Percentiles rank a stretch among this genome's conserved stretches.
These are phyloP conservation scores for Phycomyces blakesleeanus DNA, from an alignment of 192 early-diverging fungal genomes.

Conservation along the genomic window DNA sequence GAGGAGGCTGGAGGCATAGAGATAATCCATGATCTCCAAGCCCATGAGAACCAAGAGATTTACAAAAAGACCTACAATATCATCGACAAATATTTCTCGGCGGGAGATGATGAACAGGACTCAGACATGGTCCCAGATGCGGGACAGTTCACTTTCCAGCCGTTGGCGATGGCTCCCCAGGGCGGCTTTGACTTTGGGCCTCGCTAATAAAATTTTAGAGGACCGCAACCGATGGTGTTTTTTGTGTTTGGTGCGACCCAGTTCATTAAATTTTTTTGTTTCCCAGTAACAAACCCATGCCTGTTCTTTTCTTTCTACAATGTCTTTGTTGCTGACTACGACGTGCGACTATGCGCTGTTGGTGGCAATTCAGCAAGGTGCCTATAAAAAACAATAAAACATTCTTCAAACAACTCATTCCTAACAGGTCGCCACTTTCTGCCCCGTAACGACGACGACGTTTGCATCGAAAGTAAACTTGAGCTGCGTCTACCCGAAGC, in stretches of 20 bases:
- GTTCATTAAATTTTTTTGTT: slow-evolving; percentile 1
- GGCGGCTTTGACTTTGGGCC: not conserved
- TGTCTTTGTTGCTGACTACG: slow-evolving; percentile 35
- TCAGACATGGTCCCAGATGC: not conserved
- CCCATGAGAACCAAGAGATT: slow-evolving; percentile 37
- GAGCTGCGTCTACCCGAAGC: slow-evolving; percentile 25
- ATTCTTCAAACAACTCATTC: not conserved
- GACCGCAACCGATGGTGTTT: not conserved
- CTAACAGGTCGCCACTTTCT: slow-evolving; percentile 29
- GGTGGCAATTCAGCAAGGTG: slow-evolving; percentile 34
- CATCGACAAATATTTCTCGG: slow-evolving; percentile 39
- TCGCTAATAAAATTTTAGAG: not conserved
- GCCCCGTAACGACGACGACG: slow-evolving; percentile 17
- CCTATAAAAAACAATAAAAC: slow-evolving; percentile 10
- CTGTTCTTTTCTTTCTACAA: slow-evolving; percentile 9
- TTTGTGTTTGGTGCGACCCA: no score
- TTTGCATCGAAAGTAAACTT: slow-evolving; percentile 26
- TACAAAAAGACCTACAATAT: slow-evolving; percentile 33
- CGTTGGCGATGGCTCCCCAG: not conserved
- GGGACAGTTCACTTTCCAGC: not conserved
- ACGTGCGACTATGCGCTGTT: slow-evolving; percentile 37
- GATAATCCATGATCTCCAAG: slow-evolving; percentile 32
- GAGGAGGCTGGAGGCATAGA: slow-evolving; percentile 43
- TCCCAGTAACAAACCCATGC: not conserved
- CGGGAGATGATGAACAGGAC: slow-evolving; percentile 40